A percentile compares a stretch with the other conserved stretches of the same genome.
Conservation (phyloP, 2,329 filamentous ascomycete species). For the Cryphonectria radicalis region DNA sequence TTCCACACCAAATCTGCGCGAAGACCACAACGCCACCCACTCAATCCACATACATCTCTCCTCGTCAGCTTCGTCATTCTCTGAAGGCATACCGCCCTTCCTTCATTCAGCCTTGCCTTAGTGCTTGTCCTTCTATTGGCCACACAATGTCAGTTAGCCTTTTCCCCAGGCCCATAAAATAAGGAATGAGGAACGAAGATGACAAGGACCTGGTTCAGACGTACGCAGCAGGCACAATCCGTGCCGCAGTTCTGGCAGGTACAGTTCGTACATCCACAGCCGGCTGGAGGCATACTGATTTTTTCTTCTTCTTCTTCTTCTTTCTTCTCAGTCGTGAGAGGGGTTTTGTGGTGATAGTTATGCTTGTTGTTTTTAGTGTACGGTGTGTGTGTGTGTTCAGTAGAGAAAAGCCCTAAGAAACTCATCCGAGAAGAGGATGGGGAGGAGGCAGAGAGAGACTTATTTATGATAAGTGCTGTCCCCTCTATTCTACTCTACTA, state of each 20-base stretch:
- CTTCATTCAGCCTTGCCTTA: neutral
- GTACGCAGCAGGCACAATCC: slow-evolving; percentile 25
- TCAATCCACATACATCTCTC: neutral
- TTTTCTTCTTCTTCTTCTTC: neutral
- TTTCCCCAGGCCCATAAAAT: neutral
- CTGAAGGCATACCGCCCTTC: too few species aligned
- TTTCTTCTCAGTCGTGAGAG: neutral
- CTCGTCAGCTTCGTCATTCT: neutral
- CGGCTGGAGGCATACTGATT: slow-evolving; percentile 21
- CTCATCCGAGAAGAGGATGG: neutral
- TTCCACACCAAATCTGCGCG: too few species aligned
- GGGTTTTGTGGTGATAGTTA: neutral
- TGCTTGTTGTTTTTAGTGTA: neutral
- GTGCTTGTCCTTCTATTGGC: slow-evolving; percentile 24
- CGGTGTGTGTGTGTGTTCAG: neutral
- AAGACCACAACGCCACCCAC: neutral
- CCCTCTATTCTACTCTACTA: neutral
- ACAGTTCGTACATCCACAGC: slow-evolving; percentile 22
- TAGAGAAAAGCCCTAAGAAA: neutral
- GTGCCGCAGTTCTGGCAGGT: slow-evolving; percentile 22
- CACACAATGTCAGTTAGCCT: neutral
- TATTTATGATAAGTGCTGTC: neutral
- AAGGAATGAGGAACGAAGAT: neutral
- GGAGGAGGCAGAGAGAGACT: neutral
- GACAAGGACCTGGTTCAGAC: neutral